phyloP scores from a whole-genome alignment of 768 basidiomycete genomes.

The Cystofilobasidium capitatum region DNA sequence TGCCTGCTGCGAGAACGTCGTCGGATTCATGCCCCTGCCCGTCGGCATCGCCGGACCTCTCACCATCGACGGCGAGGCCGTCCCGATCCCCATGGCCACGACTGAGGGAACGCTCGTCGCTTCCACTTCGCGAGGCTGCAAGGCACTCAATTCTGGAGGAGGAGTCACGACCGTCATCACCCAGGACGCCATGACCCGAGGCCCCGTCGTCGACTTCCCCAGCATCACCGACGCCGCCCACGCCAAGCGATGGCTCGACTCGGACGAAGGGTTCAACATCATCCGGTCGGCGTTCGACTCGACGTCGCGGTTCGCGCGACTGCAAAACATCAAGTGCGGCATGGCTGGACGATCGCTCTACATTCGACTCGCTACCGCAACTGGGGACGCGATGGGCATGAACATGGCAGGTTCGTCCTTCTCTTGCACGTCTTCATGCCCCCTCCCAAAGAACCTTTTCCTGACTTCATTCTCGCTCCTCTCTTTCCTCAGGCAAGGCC shows the following conservation, averaged over 20 bases:
- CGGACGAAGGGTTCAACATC: conserved; percentile 62
- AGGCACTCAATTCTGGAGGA: conserved; percentile 90
- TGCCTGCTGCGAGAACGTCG: conserved; percentile 97
- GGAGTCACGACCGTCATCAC: conserved; percentile 90
- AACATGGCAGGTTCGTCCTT: conserved; percentile 56
- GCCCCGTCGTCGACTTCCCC: conserved; percentile 96
- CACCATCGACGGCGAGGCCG: conserved; percentile 69
- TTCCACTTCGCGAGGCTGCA: conserved; percentile 92
- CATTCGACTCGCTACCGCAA: conserved; percentile 84
- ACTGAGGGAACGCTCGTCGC: conserved; percentile 99
- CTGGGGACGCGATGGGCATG: conserved; percentile 99
- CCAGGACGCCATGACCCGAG: conserved; percentile 93
- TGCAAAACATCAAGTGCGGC: conserved; percentile 75
- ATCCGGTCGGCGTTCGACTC: conserved; percentile 83
- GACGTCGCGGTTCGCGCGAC: conserved; percentile 82
- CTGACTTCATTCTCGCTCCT: not conserved
- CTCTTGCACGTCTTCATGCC: conserved; percentile 47
- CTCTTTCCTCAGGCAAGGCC: conserved; percentile 50
- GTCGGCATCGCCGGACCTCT: conserved; percentile 95
- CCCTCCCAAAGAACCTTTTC: not conserved
- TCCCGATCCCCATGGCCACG: conserved; percentile 97
- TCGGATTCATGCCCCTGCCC: conserved; percentile 92
- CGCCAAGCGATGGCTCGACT: conserved; percentile 80
- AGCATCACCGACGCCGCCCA: conserved; percentile 64
- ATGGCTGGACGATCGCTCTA: conserved; percentile 89